Evolutionary conservation across 2,329 filamentous ascomycete species (phyloP).

Genomic region (Colletotrichum camelliae): DNA sequence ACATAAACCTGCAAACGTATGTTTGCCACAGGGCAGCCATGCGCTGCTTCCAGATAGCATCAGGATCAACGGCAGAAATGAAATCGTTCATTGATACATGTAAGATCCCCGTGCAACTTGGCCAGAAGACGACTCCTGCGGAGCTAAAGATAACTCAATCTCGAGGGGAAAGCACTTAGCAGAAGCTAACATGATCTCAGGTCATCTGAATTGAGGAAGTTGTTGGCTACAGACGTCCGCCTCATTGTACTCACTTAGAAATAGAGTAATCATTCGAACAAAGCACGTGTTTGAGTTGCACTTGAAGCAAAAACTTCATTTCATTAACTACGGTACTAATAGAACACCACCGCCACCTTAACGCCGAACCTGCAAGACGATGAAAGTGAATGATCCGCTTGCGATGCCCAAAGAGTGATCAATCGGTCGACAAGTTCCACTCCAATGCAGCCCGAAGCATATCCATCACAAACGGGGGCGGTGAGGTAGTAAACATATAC

Average conservation of each 20-base stretch:
- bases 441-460: constrained; percentile 11
- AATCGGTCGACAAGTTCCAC: background rate
- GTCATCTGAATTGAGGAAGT: background rate
- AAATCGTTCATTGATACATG: no score
- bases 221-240: no score
- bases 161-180: background rate
- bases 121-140: background rate
- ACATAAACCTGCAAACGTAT: background rate
- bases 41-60: background rate
- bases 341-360: no score
- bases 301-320: background rate
- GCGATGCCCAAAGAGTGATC: background rate
- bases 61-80: background rate
- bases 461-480: constrained; percentile 13
- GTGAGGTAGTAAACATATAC: constrained; percentile 15
- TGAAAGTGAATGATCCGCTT: background rate
- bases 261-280: no score
- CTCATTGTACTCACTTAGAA: no score
- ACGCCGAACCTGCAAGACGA: no score
- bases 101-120: background rate
- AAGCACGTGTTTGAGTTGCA: background rate
- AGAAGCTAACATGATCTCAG: background rate
- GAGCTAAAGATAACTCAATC: background rate
- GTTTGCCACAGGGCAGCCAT: background rate
- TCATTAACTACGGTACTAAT: no score